Percentiles rank a stretch among this genome's conserved stretches.
Evolutionary conservation across 495 filamentous ascomycete species (phyloP).

Genomic region (Penicillium malachiteum): DNA sequence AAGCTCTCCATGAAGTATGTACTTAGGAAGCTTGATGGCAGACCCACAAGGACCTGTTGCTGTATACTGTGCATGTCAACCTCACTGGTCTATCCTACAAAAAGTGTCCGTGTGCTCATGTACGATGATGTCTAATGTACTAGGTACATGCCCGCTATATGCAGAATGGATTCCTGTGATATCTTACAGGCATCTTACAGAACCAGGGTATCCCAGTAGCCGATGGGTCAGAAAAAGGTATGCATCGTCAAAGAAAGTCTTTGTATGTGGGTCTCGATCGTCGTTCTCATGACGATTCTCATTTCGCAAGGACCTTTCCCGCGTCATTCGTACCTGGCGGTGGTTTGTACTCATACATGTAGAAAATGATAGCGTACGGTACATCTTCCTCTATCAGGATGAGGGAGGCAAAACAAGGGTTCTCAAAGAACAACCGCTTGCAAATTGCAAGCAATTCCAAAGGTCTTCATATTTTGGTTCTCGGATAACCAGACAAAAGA

Average conservation of each 20-base stretch:
- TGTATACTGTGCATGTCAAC: constrained; percentile 8
- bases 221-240: constrained; percentile 6
- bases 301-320: constrained; percentile 23
- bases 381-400: not conserved
- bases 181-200: too few species aligned
- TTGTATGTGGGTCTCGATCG: constrained; percentile 27
- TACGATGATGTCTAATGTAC: not conserved
- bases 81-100: constrained; percentile 3
- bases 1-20: not conserved
- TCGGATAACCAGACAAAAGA: constrained; percentile 5
- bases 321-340: constrained; percentile 26
- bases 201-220: not conserved
- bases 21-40: not conserved
- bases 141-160: not conserved
- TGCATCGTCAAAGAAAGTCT: constrained; percentile 17
- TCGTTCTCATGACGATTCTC: constrained; percentile 31
- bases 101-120: constrained; percentile 10
- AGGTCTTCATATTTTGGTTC: constrained; percentile 8
- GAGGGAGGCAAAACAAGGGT: not conserved
- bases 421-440: not conserved
- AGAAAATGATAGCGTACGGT: not conserved
- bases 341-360: constrained; percentile 4
- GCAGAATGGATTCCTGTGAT: not conserved
- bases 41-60: not conserved
- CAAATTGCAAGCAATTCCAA: constrained; percentile 10